phyloP scores from a whole-genome alignment of 768 basidiomycete genomes.

The Leccinum rimulosum region DNA sequence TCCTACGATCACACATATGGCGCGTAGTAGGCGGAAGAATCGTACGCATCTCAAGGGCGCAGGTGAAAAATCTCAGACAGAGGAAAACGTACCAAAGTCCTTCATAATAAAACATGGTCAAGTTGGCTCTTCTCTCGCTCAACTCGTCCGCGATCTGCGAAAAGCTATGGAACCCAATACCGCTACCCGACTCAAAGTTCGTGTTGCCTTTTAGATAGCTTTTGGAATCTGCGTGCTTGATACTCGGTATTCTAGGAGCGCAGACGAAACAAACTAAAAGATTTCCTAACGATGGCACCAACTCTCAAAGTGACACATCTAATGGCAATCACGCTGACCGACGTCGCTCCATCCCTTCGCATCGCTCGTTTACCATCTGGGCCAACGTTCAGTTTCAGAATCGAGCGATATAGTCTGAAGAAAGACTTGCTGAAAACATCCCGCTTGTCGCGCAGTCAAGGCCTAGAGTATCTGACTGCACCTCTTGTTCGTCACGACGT shows the following conservation, averaged over 20 bases:
- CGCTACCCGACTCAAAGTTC: constrained; percentile 83
- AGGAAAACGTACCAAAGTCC: constrained; percentile 67
- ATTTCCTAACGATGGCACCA: constrained; percentile 90
- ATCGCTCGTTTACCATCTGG: constrained; percentile 86
- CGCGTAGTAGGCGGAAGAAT: constrained; percentile 68
- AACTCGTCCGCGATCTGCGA: constrained; percentile 89
- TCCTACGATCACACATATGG: constrained; percentile 45
- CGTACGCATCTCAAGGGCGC: constrained; percentile 76
- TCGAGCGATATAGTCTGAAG: constrained; percentile 90
- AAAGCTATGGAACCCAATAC: constrained; percentile 99
- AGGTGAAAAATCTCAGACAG: constrained; percentile 33
- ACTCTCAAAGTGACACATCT: constrained; percentile 89
- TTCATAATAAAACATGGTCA: constrained; percentile 97
- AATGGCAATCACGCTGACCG: constrained; percentile 86
- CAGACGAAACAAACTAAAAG: constrained; percentile 84
- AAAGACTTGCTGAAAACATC: constrained; percentile 74
- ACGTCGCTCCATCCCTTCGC: constrained; percentile 80
- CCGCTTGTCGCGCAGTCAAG: constrained; percentile 67
- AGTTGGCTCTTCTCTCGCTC: constrained; percentile 81
- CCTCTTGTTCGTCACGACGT: constrained; percentile 65
- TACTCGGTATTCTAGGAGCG: constrained; percentile 64
- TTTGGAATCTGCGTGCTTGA: constrained; percentile 9
- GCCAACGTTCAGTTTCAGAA: constrained; percentile 89
- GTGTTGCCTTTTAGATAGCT: constrained; percentile 15
- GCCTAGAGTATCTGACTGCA: constrained; percentile 87